Evolutionary conservation across 176 grass and related monocot genomes (phyloP).

Genomic region (Carex pumila): DNA sequence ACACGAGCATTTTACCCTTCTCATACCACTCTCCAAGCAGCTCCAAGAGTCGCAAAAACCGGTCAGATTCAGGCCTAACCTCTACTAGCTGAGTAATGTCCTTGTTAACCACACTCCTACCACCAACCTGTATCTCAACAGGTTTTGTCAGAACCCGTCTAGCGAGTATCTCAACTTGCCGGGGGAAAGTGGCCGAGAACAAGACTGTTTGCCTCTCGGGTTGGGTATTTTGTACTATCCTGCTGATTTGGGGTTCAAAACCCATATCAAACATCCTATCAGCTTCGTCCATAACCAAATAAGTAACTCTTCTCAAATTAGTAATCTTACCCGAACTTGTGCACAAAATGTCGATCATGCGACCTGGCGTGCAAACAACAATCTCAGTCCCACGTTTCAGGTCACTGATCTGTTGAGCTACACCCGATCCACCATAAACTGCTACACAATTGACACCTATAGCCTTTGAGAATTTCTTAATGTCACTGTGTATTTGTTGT

Average conservation of each 20-base stretch:
- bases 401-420: slow-evolving; percentile 96
- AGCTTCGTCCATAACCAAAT: slow-evolving; percentile 95
- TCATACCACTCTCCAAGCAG: slow-evolving; percentile 82
- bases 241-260: slow-evolving; percentile 91
- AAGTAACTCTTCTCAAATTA: slow-evolving; percentile 84
- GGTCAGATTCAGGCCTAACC: slow-evolving; percentile 66
- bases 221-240: slow-evolving; percentile 81
- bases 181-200: slow-evolving; percentile 92
- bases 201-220: slow-evolving; percentile 86
- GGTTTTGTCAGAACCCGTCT: slow-evolving; percentile 83
- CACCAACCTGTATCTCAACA: slow-evolving; percentile 86
- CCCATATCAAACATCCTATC: slow-evolving; percentile 99
- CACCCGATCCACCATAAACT: slow-evolving; percentile 86
- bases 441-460: slow-evolving; percentile 90
- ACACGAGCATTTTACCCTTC: slow-evolving; percentile 96
- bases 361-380: slow-evolving; percentile 88
- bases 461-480: slow-evolving; percentile 82
- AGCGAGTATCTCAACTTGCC: slow-evolving; percentile 86
- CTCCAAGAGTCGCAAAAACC: slow-evolving; percentile 79
- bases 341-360: slow-evolving; percentile 96
- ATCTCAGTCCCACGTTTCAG: slow-evolving; percentile 90
- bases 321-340: slow-evolving; percentile 92
- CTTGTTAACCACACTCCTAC: slow-evolving; percentile 94
- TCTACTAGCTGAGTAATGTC: slow-evolving; percentile 85
- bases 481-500: slow-evolving; percentile 86